Evolutionary conservation across 768 basidiomycete species (phyloP).

Genomic region (Hericium erinaceus): DNA sequence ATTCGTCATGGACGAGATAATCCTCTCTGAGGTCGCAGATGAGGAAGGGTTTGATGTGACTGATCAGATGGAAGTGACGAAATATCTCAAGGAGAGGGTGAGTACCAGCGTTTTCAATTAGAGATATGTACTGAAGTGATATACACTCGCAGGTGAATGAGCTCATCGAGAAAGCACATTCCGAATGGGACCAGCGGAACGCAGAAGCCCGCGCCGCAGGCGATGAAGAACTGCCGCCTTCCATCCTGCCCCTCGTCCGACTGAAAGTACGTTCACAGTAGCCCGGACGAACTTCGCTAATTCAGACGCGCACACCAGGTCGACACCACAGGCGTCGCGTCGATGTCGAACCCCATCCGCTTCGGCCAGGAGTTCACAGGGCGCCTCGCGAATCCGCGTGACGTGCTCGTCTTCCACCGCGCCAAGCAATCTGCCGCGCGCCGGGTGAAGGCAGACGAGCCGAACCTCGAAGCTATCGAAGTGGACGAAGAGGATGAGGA

Average conservation of each 20-base stretch:
- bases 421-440: constrained; percentile 53
- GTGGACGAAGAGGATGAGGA: constrained; percentile 22
- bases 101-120: constrained; percentile 2
- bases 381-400: constrained; percentile 86
- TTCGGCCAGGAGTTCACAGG: constrained; percentile 95
- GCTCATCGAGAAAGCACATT: constrained; percentile 71
- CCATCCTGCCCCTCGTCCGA: constrained; percentile 81
- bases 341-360: constrained; percentile 91
- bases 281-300: not conserved
- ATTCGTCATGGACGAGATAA: constrained; percentile 80
- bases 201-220: constrained; percentile 48
- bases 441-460: constrained; percentile 63
- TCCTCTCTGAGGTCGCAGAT: constrained; percentile 68
- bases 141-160: constrained; percentile 51
- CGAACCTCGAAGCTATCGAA: constrained; percentile 53
- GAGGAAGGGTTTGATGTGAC: constrained; percentile 66
- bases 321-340: constrained; percentile 83
- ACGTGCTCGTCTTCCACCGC: constrained; percentile 85
- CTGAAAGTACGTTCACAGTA: constrained; percentile 46
- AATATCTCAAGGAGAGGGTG: constrained; percentile 69
- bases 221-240: constrained; percentile 43
- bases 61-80: constrained; percentile 76
- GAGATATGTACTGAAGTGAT: not conserved
- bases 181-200: constrained; percentile 71
- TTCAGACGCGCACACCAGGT: constrained; percentile 37